Conservation (phyloP, 805 yeast species). For the Brettanomyces sp. region DNA sequence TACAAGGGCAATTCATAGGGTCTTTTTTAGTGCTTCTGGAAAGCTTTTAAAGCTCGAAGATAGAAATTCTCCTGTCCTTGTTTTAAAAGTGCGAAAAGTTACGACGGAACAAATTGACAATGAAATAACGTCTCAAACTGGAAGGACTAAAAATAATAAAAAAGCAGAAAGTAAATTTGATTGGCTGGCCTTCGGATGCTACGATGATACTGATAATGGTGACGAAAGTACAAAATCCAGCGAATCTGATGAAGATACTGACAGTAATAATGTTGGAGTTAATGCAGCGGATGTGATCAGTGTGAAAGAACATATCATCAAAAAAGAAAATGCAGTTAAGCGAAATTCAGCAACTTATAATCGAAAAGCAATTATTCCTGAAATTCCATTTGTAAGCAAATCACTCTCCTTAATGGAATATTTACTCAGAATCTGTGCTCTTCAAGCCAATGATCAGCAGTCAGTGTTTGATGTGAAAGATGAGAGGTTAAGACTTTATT, state of each 20-base stretch:
- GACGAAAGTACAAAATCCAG: slow-evolving; percentile 20
- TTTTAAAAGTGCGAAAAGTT: slow-evolving; percentile 37
- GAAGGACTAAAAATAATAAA: too few species aligned
- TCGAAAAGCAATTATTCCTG: slow-evolving; percentile 8
- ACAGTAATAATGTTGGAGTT: neutral
- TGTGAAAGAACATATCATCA: slow-evolving; percentile 12
- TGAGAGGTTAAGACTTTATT: slow-evolving; percentile 51
- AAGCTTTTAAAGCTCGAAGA: slow-evolving; percentile 53
- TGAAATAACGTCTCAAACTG: slow-evolving; percentile 1
- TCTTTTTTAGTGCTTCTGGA: slow-evolving; percentile 68
- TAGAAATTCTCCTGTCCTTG: slow-evolving; percentile 54
- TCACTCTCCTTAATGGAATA: slow-evolving; percentile 55
- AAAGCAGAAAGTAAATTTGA: slow-evolving; percentile 16
- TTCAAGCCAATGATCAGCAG: slow-evolving; percentile 51
- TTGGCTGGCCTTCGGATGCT: slow-evolving; percentile 47
- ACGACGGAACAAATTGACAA: slow-evolving; percentile 10
- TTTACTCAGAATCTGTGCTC: slow-evolving; percentile 44
- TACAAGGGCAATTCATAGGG: slow-evolving; percentile 33
- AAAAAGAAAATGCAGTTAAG: slow-evolving; percentile 10
- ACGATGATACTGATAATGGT: slow-evolving; percentile 20
- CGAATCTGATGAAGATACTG: slow-evolving; percentile 14
- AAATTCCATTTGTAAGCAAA: too few species aligned
- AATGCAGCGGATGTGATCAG: slow-evolving; percentile 6
- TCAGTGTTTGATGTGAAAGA: slow-evolving; percentile 50
- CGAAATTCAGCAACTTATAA: neutral